Evolutionary conservation across 345 rosid species (phyloP).

Genomic region (Fremontodendron californicum): DNA sequence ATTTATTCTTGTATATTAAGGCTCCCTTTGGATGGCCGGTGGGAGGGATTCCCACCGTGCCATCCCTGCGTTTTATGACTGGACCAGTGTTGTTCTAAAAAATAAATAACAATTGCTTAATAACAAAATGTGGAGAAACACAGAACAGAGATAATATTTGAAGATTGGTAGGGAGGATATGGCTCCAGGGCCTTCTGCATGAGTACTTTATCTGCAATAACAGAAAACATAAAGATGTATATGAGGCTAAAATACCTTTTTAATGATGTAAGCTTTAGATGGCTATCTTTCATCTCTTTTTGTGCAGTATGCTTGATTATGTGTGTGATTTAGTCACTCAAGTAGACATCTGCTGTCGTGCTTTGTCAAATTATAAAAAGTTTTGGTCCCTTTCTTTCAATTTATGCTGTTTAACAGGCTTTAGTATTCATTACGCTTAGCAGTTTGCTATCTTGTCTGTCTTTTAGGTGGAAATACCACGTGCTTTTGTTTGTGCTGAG

Average conservation of each 20-base stretch:
- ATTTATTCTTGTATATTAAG: not conserved
- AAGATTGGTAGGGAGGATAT: slow-evolving; percentile 1
- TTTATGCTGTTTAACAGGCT: not conserved
- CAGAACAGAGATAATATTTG: not conserved
- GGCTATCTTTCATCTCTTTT: not conserved
- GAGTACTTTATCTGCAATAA: not conserved
- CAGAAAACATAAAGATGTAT: not conserved
- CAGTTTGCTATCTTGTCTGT: slow-evolving; percentile 16
- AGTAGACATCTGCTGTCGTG: not conserved
- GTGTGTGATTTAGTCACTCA: not conserved
- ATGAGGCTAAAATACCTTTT: not conserved
- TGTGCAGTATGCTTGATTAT: not conserved
- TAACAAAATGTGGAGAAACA: not conserved
- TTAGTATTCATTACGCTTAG: slow-evolving; percentile 14
- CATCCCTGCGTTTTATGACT: not conserved
- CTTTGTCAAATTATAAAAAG: slow-evolving; percentile 2
- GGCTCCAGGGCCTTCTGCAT: not conserved
- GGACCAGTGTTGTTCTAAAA: not conserved
- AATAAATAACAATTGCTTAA: not conserved
- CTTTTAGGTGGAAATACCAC: slow-evolving; percentile 83
- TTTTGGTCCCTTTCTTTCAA: not conserved
- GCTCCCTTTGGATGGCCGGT: not conserved
- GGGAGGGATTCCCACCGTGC: not conserved
- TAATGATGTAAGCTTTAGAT: not conserved
- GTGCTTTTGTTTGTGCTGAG: slow-evolving; percentile 98